phyloP scores from a whole-genome alignment of 2,329 filamentous ascomycete genomes.

The Hansfordia pulvinata region DNA sequence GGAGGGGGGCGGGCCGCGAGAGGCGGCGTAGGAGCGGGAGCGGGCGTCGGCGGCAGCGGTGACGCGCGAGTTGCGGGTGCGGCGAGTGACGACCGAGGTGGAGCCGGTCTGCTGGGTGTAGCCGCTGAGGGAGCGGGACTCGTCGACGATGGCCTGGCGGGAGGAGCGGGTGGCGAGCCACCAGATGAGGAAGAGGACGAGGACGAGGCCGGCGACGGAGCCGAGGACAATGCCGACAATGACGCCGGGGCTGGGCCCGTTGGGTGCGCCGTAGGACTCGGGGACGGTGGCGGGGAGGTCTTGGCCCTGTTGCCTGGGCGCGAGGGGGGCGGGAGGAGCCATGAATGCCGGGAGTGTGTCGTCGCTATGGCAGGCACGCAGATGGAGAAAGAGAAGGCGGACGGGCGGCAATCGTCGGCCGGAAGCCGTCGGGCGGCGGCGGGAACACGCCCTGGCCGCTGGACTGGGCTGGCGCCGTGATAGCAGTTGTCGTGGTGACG shows the following conservation, averaged over 20 bases:
- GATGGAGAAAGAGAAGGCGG: too few relatives aligned
- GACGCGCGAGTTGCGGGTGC: slow-evolving; percentile 16
- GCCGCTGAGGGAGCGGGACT: too few relatives aligned
- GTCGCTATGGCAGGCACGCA: too few relatives aligned
- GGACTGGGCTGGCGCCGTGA: too few relatives aligned
- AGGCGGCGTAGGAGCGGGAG: slow-evolving; percentile 11
- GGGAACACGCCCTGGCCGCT: too few relatives aligned
- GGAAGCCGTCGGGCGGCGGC: too few relatives aligned
- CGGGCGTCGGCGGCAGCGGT: slow-evolving; percentile 15
- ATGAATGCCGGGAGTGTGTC: slow-evolving; percentile 3
- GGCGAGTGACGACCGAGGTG: slow-evolving; percentile 12
- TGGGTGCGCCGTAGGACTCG: slow-evolving; percentile 25
- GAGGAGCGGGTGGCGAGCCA: slow-evolving; percentile 14
- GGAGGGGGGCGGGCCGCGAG: slow-evolving; percentile 7
- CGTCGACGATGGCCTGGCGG: too few relatives aligned
- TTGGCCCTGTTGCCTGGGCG: slow-evolving; percentile 4
- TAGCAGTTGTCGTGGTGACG: too few relatives aligned
- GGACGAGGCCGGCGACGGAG: slow-evolving; percentile 26
- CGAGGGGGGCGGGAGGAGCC: slow-evolving; percentile 4
- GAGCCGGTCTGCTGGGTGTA: slow-evolving; percentile 21
- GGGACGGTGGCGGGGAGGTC: slow-evolving; percentile 22
- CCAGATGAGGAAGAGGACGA: slow-evolving; percentile 15
- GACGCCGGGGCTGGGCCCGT: slow-evolving; percentile 16
- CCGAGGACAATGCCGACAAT: slow-evolving; percentile 21
- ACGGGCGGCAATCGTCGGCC: too few relatives aligned